A percentile compares a stretch with the other conserved stretches of the same genome.
phyloP scores from a whole-genome alignment of 2,329 filamentous ascomycete genomes.

The Aspergillus clavatus region DNA sequence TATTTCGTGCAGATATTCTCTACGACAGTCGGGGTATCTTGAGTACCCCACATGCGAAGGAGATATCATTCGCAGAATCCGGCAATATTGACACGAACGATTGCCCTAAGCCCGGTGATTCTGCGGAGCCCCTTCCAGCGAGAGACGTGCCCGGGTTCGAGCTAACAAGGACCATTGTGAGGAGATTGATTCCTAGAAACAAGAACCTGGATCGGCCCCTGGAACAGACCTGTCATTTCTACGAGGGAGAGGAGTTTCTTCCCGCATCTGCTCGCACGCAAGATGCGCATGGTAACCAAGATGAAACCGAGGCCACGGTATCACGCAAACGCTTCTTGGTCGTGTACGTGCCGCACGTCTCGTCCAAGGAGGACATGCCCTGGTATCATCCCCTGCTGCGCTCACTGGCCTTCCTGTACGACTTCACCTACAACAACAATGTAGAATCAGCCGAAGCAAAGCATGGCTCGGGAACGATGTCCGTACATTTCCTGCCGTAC shows the following conservation, averaged over 20 bases:
- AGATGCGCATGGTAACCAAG: conserved; percentile 3
- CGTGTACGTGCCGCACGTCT: conserved; percentile 71
- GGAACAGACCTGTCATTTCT: conserved; percentile 78
- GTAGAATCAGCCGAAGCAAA: conserved; percentile 24
- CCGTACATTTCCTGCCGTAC: conserved; percentile 51
- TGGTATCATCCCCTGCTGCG: conserved; percentile 82
- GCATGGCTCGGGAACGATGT: conserved; percentile 37
- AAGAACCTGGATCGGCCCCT: conserved; percentile 67
- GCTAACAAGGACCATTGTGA: conserved; percentile 62
- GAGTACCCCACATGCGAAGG: conserved; percentile 31
- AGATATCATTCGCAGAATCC: conserved; percentile 15
- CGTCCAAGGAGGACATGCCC: conserved; percentile 60
- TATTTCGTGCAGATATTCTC: conserved; percentile 59
- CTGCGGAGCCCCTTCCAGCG: conserved; percentile 16
- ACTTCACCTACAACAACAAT: conserved; percentile 23
- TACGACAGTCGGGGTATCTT: conserved; percentile 47
- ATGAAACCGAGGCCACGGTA: conserved; percentile 17
- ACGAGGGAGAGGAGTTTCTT: conserved; percentile 28
- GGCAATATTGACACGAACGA: conserved; percentile 1
- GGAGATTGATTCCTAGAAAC: conserved; percentile 78
- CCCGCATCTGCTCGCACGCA: background rate
- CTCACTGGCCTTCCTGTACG: conserved; percentile 71
- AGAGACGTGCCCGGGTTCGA: conserved; percentile 26
- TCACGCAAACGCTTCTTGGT: conserved; percentile 47
- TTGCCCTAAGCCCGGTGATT: background rate